Conservation (phyloP, 2,329 filamentous ascomycete species). For the Fusarium dlaminii region DNA sequence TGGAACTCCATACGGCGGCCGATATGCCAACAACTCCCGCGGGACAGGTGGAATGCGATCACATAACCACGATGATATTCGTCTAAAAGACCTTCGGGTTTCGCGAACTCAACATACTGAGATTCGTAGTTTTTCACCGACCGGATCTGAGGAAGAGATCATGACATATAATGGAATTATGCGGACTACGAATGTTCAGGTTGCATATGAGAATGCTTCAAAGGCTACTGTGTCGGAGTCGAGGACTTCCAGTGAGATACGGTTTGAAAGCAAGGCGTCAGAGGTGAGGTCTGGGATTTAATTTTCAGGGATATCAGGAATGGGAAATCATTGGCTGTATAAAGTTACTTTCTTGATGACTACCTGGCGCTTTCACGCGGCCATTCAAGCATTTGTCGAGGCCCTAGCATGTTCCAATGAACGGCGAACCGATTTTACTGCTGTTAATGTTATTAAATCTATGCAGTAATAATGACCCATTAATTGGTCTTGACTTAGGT, state of each 20-base stretch:
- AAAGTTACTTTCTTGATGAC: background rate
- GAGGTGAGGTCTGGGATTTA: constrained; percentile 10
- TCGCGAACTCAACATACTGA: constrained; percentile 44
- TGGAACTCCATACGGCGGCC: constrained; percentile 11
- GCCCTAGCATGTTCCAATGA: background rate
- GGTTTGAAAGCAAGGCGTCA: constrained; percentile 12
- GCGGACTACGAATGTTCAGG: constrained; percentile 46
- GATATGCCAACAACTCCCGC: constrained; percentile 24
- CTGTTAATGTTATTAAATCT: fast-evolving
- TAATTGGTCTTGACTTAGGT: no score
- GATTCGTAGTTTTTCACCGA: constrained; percentile 47
- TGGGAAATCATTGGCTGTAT: background rate
- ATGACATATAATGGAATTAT: constrained; percentile 54
- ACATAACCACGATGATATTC: constrained; percentile 20
- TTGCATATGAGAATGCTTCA: constrained; percentile 33
- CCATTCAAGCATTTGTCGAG: background rate
- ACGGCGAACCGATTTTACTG: fast-evolving
- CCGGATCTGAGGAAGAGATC: constrained; percentile 51
- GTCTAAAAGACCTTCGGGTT: constrained; percentile 32
- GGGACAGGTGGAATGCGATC: constrained; percentile 33
- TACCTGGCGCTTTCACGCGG: background rate
- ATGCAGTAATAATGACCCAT: fast-evolving
- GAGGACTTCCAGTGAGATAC: constrained; percentile 23
- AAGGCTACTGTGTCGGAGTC: constrained; percentile 13
- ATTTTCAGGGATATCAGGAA: background rate